Percentiles rank a stretch among this genome's conserved stretches.
These are phyloP conservation scores for Erythrophleum fordii DNA, from an alignment of 306 rosid species.

Conservation along the genomic window DNA sequence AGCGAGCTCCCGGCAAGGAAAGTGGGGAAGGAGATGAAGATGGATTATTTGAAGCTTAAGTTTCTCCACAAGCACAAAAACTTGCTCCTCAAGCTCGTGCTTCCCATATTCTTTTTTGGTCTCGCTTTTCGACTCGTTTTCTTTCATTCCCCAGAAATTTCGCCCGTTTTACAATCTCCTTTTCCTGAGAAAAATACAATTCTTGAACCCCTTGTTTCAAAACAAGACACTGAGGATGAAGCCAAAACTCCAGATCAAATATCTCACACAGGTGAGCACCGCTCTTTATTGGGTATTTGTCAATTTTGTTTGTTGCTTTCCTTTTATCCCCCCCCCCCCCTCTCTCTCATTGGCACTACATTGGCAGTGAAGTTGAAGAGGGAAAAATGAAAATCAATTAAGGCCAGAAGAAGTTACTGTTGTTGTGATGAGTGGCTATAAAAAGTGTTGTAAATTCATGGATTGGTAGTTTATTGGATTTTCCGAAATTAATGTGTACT, in stretches of 20 bases:
- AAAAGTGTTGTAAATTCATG: neutral
- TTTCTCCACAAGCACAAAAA: slow-evolving; percentile 51
- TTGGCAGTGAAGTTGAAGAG: neutral
- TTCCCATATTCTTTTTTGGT: slow-evolving; percentile 58
- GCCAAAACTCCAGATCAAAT: slow-evolving; percentile 35
- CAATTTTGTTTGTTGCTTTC: neutral
- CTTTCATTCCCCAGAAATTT: slow-evolving; percentile 50
- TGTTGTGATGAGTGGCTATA: neutral
- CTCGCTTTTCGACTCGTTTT: slow-evolving; percentile 67
- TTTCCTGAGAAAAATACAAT: slow-evolving; percentile 45
- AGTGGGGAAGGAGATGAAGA: slow-evolving; percentile 51
- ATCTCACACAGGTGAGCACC: slow-evolving; percentile 43
- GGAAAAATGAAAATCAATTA: neutral
- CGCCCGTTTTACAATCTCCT: slow-evolving; percentile 55
- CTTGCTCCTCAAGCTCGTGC: slow-evolving; percentile 52
- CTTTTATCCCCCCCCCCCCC: too few species aligned
- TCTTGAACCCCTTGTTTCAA: slow-evolving; percentile 9
- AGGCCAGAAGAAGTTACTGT: neutral
- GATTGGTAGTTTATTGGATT: slow-evolving; percentile 1
- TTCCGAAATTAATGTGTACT: neutral
- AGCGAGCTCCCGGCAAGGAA: neutral
- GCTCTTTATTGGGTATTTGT: neutral
- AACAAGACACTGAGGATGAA: slow-evolving; percentile 5
- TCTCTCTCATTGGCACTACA: neutral
- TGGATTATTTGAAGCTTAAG: slow-evolving; percentile 53